Percentiles rank a stretch among this genome's conserved stretches.
Conservation (phyloP, 257 asterid species). For the Solanum bukasovii region DNA sequence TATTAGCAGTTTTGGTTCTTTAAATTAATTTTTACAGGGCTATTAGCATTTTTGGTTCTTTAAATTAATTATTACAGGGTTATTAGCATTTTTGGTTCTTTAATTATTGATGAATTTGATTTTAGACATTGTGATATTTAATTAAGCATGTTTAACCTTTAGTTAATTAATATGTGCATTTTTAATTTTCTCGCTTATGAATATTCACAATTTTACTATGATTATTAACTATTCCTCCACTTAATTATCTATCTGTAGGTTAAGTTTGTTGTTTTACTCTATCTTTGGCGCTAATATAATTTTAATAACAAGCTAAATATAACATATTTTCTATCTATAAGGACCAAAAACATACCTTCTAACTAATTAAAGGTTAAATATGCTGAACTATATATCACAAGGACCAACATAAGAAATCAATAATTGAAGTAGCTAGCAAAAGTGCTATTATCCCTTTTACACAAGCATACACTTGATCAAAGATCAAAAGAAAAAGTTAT, state of each 20-base stretch:
- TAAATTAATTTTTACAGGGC: not conserved
- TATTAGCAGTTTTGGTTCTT: too few relatives aligned
- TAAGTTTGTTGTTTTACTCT: not conserved
- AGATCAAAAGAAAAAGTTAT: not conserved
- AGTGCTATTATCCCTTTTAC: not conserved
- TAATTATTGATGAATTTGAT: not conserved
- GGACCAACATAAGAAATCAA: not conserved
- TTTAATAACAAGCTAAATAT: not conserved
- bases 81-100: not conserved
- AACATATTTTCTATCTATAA: not conserved
- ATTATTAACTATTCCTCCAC: not conserved
- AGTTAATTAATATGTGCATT: not conserved
- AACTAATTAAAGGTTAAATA: not conserved
- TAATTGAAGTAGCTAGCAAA: not conserved
- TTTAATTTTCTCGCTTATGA: not conserved
- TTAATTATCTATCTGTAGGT: not conserved
- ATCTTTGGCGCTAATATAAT: not conserved
- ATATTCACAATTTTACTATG: not conserved
- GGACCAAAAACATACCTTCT: not conserved
- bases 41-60: too few relatives aligned
- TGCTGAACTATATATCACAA: not conserved
- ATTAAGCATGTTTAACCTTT: not conserved
- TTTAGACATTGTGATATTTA: not conserved
- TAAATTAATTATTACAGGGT: not conserved
- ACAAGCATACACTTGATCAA: not conserved